Percentiles rank a stretch among this genome's conserved stretches.
phyloP scores from a whole-genome alignment of 2,329 filamentous ascomycete genomes.

The Hypoxylon sp. region DNA sequence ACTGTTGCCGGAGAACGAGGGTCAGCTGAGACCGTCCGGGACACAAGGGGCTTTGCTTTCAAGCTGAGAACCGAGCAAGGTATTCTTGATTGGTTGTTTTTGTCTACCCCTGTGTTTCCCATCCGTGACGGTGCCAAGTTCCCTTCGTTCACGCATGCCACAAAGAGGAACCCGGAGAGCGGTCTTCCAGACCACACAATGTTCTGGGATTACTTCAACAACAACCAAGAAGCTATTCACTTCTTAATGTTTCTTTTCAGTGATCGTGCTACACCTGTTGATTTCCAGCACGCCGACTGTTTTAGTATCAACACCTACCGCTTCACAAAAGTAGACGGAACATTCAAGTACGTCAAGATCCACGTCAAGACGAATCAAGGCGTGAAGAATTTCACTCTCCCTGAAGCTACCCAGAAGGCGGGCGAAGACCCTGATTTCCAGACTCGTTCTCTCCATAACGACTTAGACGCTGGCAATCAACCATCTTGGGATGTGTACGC shows the following conservation, averaged over 20 bases:
- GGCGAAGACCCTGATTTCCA: slow-evolving; percentile 72
- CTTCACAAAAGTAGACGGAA: slow-evolving; percentile 73
- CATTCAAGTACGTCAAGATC: slow-evolving; percentile 74
- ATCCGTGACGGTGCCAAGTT: slow-evolving; percentile 79
- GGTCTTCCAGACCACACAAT: slow-evolving; percentile 73
- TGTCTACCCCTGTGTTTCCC: slow-evolving; percentile 83
- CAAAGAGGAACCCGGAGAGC: slow-evolving; percentile 79
- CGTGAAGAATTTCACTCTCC: slow-evolving; percentile 66
- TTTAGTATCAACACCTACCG: slow-evolving; percentile 78
- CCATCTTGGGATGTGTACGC: slow-evolving; percentile 75
- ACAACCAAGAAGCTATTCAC: slow-evolving; percentile 74
- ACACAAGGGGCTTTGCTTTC: slow-evolving; percentile 78
- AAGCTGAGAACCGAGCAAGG: slow-evolving; percentile 81
- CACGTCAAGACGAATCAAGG: slow-evolving; percentile 74
- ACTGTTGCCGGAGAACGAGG: slow-evolving; percentile 82
- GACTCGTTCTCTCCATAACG: slow-evolving; percentile 73
- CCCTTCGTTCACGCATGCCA: slow-evolving; percentile 79
- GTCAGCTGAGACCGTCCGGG: slow-evolving; percentile 59
- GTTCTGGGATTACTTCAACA: slow-evolving; percentile 75
- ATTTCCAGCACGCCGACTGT: slow-evolving; percentile 75
- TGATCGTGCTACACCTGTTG: slow-evolving; percentile 74
- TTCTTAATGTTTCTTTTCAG: slow-evolving; percentile 76
- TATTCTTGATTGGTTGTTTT: slow-evolving; percentile 78
- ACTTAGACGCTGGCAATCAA: slow-evolving; percentile 71
- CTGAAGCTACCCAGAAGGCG: slow-evolving; percentile 65